Conservation (phyloP, 306 rosid genomes). For the Rubus parviflorus region DNA sequence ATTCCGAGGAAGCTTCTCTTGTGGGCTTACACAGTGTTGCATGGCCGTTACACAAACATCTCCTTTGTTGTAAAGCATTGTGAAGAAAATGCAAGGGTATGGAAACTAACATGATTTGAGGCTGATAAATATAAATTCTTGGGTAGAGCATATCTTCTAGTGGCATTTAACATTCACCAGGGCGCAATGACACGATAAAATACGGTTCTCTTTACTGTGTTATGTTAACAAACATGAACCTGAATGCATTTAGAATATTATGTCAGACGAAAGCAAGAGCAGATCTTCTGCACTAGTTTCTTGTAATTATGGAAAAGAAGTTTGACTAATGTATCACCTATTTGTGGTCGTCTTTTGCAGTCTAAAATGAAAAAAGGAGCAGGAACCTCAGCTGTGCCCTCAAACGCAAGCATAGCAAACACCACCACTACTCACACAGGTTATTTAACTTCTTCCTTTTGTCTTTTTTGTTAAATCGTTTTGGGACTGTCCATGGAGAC, state of each 20-base stretch:
- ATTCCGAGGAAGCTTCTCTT: constrained; percentile 96
- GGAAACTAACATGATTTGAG: constrained; percentile 28
- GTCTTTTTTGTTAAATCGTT: background rate
- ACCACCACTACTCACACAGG: constrained; percentile 51
- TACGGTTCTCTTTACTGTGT: constrained; percentile 5
- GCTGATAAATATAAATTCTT: constrained; percentile 8
- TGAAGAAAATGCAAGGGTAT: constrained; percentile 92
- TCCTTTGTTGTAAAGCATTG: constrained; percentile 86
- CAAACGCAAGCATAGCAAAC: constrained; percentile 38
- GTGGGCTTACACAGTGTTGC: constrained; percentile 78
- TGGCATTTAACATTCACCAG: constrained; percentile 8
- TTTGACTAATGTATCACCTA: background rate
- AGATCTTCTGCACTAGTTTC: background rate
- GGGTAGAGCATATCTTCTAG: constrained; percentile 12
- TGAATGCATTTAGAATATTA: background rate
- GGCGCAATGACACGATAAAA: background rate
- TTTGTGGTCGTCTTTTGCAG: constrained; percentile 49
- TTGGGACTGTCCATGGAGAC: background rate
- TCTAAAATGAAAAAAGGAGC: constrained; percentile 83
- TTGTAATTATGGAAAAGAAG: constrained; percentile 4
- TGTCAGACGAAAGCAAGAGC: background rate
- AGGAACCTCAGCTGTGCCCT: constrained; percentile 42
- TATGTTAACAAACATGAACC: background rate
- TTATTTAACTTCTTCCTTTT: constrained; percentile 27
- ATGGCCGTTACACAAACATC: constrained; percentile 78